Percentiles rank a stretch among this genome's conserved stretches.
Conservation (phyloP, 495 filamentous ascomycete species). For the Chaetomium tenue region DNA sequence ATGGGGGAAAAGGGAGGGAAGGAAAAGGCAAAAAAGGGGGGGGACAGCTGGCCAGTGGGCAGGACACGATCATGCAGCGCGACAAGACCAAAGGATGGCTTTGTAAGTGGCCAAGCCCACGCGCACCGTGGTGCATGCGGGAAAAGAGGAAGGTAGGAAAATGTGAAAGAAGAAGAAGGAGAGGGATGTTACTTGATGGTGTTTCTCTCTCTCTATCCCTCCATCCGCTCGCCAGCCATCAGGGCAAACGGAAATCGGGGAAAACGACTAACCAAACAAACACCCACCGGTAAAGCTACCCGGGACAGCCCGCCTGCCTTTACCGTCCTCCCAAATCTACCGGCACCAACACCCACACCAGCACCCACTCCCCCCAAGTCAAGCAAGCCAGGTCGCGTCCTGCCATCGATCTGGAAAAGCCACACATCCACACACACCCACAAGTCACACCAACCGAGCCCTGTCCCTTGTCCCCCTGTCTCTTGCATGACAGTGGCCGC, state of each 20-base stretch:
- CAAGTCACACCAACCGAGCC: not conserved
- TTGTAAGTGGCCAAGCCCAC: not conserved
- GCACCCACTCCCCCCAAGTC: not conserved
- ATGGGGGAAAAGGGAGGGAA: not conserved
- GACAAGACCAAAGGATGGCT: not conserved
- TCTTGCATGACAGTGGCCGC: no score
- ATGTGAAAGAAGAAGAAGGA: not conserved
- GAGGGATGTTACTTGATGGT: not conserved
- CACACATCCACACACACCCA: not conserved
- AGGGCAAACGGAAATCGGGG: not conserved
- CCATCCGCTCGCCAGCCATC: not conserved
- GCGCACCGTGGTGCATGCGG: not conserved
- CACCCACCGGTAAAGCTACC: not conserved
- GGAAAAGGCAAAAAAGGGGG: not conserved
- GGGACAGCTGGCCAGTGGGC: not conserved
- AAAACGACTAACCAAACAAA: not conserved
- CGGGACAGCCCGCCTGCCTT: not conserved
- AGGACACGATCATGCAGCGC: not conserved
- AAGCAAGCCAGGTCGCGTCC: not conserved
- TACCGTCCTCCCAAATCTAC: not conserved
- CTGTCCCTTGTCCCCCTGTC: not conserved
- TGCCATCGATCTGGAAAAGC: conserved; percentile 6
- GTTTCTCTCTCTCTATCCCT: not conserved
- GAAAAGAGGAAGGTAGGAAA: not conserved
- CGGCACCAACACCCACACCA: not conserved